These are phyloP conservation scores for Biscogniauxia sp. DNA, from an alignment of 2,329 filamentous ascomycete genomes.

Conservation along the genomic window DNA sequence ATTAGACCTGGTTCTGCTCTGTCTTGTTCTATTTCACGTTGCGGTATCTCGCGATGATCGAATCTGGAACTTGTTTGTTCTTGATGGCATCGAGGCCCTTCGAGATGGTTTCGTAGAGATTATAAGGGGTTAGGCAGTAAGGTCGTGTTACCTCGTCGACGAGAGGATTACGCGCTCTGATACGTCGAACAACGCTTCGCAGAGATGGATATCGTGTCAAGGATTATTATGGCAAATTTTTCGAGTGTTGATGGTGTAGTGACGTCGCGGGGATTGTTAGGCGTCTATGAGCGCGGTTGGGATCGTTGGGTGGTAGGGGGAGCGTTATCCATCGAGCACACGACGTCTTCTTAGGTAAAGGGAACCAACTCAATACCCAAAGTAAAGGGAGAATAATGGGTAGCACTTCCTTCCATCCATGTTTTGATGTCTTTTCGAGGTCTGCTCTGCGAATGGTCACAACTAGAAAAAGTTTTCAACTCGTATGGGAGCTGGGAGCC, in stretches of 20 bases:
- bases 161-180: not conserved
- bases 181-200: too few relatives aligned
- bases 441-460: not conserved
- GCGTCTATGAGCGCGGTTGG: not conserved
- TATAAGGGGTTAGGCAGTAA: not conserved
- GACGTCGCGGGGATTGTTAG: too few relatives aligned
- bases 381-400: not conserved
- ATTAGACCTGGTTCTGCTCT: too few relatives aligned
- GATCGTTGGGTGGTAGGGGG: not conserved
- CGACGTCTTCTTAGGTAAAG: not conserved
- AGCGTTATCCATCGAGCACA: not conserved
- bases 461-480: not conserved
- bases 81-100: not conserved
- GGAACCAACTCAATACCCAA: not conserved
- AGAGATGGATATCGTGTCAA: not conserved
- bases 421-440: not conserved
- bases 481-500: not conserved
- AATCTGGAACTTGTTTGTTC: not conserved
- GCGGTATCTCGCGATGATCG: too few relatives aligned
- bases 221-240: not conserved
- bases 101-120: not conserved
- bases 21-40: too few relatives aligned
- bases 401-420: not conserved
- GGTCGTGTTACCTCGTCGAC: not conserved
- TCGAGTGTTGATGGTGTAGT: not conserved